A percentile compares a stretch with the other conserved stretches of the same genome.
Conservation (phyloP, 2,329 filamentous ascomycete genomes). For the Paecilomyces sp. region DNA sequence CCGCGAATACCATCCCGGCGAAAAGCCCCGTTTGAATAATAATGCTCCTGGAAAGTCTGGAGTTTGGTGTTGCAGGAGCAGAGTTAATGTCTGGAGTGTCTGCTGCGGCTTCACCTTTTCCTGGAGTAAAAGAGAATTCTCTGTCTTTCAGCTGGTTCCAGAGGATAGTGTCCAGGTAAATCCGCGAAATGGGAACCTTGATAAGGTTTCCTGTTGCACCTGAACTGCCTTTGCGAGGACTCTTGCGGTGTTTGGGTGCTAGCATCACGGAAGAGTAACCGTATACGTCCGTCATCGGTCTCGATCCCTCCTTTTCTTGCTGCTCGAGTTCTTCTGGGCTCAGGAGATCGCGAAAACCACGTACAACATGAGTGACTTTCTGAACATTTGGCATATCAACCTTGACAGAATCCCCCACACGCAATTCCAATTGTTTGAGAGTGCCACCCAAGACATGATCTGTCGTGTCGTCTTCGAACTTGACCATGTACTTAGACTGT, state of each 20-base stretch:
- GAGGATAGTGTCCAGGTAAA: constrained; percentile 41
- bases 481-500: constrained; percentile 37
- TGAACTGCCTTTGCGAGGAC: constrained; percentile 26
- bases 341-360: constrained; percentile 32
- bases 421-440: constrained; percentile 39
- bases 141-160: constrained; percentile 41
- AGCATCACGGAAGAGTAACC: constrained; percentile 36
- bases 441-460: constrained; percentile 32
- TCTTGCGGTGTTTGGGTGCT: constrained; percentile 35
- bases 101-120: constrained; percentile 12
- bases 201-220: constrained; percentile 23
- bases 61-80: constrained; percentile 41
- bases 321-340: constrained; percentile 18
- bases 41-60: constrained; percentile 39
- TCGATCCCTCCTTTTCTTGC: constrained; percentile 13
- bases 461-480: constrained; percentile 38
- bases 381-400: constrained; percentile 36
- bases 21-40: constrained; percentile 50
- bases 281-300: constrained; percentile 35
- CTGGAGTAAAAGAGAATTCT: constrained; percentile 22
- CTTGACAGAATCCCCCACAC: constrained; percentile 40
- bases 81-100: constrained; percentile 34
- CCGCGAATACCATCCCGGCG: constrained; percentile 75
- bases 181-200: constrained; percentile 35
- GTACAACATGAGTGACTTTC: constrained; percentile 36